Conservation (phyloP, 208 protist genomes). For the Trypanosoma rangeli region DNA sequence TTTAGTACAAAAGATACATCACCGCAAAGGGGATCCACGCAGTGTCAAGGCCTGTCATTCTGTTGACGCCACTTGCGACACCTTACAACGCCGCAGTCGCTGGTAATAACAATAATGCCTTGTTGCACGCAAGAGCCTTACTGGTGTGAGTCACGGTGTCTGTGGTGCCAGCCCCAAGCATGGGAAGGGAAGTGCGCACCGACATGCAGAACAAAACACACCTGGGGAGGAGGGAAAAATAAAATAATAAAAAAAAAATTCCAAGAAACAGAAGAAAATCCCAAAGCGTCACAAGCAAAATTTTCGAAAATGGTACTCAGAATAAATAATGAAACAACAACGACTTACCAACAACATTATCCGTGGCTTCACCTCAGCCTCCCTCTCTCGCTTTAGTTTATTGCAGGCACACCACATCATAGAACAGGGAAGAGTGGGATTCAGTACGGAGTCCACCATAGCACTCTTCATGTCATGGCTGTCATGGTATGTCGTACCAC, state of each 20-base stretch:
- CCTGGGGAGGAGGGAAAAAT: background rate
- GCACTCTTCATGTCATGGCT: background rate
- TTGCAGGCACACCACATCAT: background rate
- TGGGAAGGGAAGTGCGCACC: background rate
- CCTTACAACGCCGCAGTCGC: background rate
- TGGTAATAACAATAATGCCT: background rate
- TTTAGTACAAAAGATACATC: slow-evolving; percentile 87
- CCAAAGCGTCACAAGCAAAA: background rate
- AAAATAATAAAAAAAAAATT: background rate
- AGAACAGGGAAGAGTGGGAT: background rate
- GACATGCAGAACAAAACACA: background rate
- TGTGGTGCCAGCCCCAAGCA: background rate
- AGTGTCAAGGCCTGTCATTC: slow-evolving; percentile 76
- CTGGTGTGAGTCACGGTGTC: background rate
- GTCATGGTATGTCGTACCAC: background rate
- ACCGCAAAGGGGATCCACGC: slow-evolving; percentile 85
- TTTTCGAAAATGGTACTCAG: background rate
- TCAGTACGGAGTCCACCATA: background rate
- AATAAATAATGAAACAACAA: background rate
- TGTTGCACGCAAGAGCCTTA: background rate
- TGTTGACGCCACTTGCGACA: background rate
- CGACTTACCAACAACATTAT: background rate
- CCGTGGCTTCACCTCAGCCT: background rate
- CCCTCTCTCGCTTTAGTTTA: slow-evolving; percentile 1
- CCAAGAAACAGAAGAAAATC: background rate